phyloP scores from a whole-genome alignment of 768 basidiomycete species.

The Kwoniella bestiolae region DNA sequence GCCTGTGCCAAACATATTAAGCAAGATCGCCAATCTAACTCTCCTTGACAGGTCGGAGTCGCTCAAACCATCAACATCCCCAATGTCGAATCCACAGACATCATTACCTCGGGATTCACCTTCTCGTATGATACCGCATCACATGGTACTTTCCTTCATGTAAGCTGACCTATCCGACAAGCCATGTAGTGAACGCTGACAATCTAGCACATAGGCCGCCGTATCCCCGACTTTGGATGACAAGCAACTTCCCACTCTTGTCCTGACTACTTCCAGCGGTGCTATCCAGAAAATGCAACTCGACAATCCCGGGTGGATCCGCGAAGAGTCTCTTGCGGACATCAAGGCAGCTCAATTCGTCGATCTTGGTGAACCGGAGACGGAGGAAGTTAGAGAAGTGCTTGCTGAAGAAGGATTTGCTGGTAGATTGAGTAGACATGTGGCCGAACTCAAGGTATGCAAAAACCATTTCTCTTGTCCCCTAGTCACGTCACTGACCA shows the following conservation, averaged over 20 bases:
- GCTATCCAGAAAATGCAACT: slow-evolving; percentile 75
- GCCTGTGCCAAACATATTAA: background rate
- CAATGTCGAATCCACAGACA: slow-evolving; percentile 19
- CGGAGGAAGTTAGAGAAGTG: slow-evolving; percentile 51
- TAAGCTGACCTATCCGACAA: slow-evolving; percentile 50
- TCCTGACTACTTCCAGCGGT: slow-evolving; percentile 73
- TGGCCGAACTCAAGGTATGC: slow-evolving; percentile 47
- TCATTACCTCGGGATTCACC: slow-evolving; percentile 58
- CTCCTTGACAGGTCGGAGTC: slow-evolving; percentile 21
- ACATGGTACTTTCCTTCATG: slow-evolving; percentile 73
- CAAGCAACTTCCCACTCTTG: slow-evolving; percentile 30
- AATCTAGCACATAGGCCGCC: slow-evolving; percentile 36
- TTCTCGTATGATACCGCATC: slow-evolving; percentile 70
- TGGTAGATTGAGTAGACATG: slow-evolving; percentile 43
- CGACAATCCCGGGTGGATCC: slow-evolving; percentile 68
- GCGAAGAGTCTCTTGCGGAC: slow-evolving; percentile 77
- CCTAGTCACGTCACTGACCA: slow-evolving; percentile 10
- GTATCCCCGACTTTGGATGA: slow-evolving; percentile 24
- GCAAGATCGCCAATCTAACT: background rate
- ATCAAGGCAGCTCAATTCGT: slow-evolving; percentile 71
- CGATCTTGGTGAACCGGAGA: slow-evolving; percentile 71
- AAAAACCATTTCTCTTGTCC: background rate
- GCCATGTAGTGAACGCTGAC: background rate
- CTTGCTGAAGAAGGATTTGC: slow-evolving; percentile 53
- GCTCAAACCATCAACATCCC: slow-evolving; percentile 35